These are phyloP conservation scores for Usnea hakonensis DNA, from an alignment of 495 filamentous ascomycete species.

Conservation along the genomic window DNA sequence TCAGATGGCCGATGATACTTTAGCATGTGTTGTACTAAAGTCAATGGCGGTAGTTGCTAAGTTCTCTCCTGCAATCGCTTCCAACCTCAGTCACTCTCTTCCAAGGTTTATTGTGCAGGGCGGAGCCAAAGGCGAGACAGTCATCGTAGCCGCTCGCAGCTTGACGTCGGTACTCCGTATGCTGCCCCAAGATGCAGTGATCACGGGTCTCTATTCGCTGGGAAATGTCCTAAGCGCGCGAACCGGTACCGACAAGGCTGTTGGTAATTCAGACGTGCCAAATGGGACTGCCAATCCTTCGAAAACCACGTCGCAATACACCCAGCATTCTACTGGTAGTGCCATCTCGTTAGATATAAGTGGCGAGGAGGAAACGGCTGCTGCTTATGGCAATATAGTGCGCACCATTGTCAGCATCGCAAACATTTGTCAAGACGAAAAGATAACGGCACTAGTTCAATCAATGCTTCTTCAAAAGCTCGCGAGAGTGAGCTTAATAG, in stretches of 20 bases:
- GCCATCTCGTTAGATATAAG: slow-evolving; percentile 64
- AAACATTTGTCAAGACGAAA: slow-evolving; percentile 69
- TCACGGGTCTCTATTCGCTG: slow-evolving; percentile 87
- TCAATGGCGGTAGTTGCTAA: slow-evolving; percentile 74
- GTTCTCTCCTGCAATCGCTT: slow-evolving; percentile 60
- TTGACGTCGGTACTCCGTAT: slow-evolving; percentile 69
- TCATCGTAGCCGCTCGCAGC: slow-evolving; percentile 69
- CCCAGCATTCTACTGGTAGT: slow-evolving; percentile 59
- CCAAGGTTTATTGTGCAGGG: slow-evolving; percentile 75
- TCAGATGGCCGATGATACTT: slow-evolving; percentile 68
- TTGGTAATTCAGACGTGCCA: slow-evolving; percentile 17
- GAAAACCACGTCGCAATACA: slow-evolving; percentile 39
- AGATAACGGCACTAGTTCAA: slow-evolving; percentile 89
- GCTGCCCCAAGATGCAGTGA: slow-evolving; percentile 84
- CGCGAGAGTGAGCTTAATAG: slow-evolving; percentile 63
- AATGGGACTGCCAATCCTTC: slow-evolving; percentile 24
- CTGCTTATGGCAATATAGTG: slow-evolving; percentile 71
- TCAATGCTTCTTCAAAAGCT: slow-evolving; percentile 94
- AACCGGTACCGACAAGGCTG: slow-evolving; percentile 32
- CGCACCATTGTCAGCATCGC: slow-evolving; percentile 87
- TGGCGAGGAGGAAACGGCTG: slow-evolving; percentile 64
- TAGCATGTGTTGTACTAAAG: slow-evolving; percentile 71
- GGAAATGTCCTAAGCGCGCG: slow-evolving; percentile 82
- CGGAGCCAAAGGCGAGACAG: slow-evolving; percentile 52
- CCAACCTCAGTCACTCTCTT: slow-evolving; percentile 70